A percentile compares a stretch with the other conserved stretches of the same genome.
Evolutionary conservation across 108 stramenopile species (phyloP).

Genomic region (Mediolabrus comicus): DNA sequence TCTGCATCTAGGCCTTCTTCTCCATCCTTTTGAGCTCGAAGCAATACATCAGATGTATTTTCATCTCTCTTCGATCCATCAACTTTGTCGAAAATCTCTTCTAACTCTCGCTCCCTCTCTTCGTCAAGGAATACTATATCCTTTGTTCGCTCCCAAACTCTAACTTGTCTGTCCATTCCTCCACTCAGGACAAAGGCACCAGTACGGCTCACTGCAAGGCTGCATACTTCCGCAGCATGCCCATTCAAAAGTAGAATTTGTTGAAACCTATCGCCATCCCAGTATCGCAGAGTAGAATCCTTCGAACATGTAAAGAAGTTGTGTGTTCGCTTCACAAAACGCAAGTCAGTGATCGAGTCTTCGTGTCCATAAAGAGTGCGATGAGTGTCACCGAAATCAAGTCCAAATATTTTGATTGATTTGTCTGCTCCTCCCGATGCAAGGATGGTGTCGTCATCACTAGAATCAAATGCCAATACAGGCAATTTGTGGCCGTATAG

Average conservation of each 20-base stretch:
- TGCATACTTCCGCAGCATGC: conserved; percentile 89
- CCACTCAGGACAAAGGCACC: conserved; percentile 88
- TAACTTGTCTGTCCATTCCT: conserved; percentile 93
- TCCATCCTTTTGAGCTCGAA: conserved; percentile 38
- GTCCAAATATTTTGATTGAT: conserved; percentile 97
- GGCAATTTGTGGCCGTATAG: conserved; percentile 99
- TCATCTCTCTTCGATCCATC: conserved; percentile 54
- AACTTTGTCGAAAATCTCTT: conserved; percentile 85
- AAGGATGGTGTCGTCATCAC: conserved; percentile 92
- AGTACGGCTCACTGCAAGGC: conserved; percentile 79
- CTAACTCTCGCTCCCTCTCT: conserved; percentile 91
- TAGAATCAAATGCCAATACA: conserved; percentile 91
- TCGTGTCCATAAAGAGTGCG: conserved; percentile 95
- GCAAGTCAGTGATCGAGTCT: conserved; percentile 92
- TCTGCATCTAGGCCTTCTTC: conserved; percentile 51
- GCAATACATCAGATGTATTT: conserved; percentile 52
- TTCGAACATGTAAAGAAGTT: conserved; percentile 95
- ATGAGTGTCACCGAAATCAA: conserved; percentile 99
- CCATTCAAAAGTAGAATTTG: conserved; percentile 89
- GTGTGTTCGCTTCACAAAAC: conserved; percentile 90
- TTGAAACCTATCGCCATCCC: conserved; percentile 98
- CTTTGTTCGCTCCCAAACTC: conserved; percentile 96
- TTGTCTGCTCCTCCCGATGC: conserved; percentile 97
- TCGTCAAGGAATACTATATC: conserved; percentile 97
- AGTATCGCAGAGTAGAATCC: conserved; percentile 92